These are phyloP conservation scores for Sutorius eximius DNA, from an alignment of 1,284 basidiomycete genomes.

Conservation along the genomic window DNA sequence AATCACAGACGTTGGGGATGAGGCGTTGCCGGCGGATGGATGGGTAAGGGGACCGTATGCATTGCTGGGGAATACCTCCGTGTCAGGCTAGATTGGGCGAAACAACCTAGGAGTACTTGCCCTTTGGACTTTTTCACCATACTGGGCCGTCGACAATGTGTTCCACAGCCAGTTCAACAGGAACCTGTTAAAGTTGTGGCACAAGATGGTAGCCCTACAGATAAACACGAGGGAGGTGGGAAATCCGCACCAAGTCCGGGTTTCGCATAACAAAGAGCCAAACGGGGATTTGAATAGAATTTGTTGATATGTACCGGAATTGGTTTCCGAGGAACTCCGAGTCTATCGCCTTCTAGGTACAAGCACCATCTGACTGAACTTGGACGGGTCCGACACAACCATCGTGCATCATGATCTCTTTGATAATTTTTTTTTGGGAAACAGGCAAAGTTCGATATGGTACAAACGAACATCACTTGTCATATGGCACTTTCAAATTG, in stretches of 20 bases:
- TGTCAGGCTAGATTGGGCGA: neutral
- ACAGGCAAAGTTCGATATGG: neutral
- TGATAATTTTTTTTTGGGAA: neutral
- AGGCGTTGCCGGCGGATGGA: neutral
- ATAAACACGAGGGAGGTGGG: neutral
- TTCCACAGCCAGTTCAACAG: neutral
- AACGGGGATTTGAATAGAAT: neutral
- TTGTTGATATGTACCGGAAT: neutral
- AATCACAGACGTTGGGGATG: neutral
- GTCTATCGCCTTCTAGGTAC: no score
- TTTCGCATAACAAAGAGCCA: neutral
- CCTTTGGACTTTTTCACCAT: neutral
- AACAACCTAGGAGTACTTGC: neutral
- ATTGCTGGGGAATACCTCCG: neutral
- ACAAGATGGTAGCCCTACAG: neutral
- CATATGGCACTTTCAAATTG: neutral
- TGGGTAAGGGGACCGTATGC: neutral
- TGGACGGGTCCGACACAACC: no score
- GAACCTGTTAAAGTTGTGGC: neutral
- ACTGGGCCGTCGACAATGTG: no score
- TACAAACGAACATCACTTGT: neutral
- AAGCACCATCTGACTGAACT: neutral
- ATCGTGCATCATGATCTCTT: no score
- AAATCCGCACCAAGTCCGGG: neutral
- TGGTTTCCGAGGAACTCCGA: neutral